phyloP scores from a whole-genome alignment of 2,329 filamentous ascomycete species.

The Pezicula carpinea region DNA sequence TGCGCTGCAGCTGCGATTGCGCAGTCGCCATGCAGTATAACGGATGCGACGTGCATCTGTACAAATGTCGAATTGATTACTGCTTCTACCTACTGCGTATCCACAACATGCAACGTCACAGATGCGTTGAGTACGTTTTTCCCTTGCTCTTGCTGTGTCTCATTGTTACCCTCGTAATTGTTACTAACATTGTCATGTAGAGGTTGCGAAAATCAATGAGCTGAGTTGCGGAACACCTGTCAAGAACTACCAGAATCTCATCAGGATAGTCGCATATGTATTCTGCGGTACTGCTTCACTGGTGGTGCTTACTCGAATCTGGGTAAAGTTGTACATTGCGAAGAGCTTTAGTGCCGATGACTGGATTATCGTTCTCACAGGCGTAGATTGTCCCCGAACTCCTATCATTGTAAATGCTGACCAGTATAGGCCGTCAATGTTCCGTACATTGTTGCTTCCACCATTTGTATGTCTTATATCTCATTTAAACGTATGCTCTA shows the following conservation, averaged over 20 bases:
- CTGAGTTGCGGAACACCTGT: background rate
- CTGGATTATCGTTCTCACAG: constrained; percentile 28
- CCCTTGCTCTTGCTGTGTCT: too few relatives aligned
- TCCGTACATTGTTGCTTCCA: background rate
- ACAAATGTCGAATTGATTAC: constrained; percentile 28
- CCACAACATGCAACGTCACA: constrained; percentile 30
- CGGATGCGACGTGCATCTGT: constrained; percentile 36
- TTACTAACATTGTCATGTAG: background rate
- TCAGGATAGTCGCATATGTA: constrained; percentile 17
- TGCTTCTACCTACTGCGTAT: constrained; percentile 30
- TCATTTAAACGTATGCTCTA: too few relatives aligned
- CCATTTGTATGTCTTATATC: background rate
- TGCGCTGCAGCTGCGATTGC: constrained; percentile 11
- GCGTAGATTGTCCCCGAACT: background rate
- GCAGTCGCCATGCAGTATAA: constrained; percentile 31
- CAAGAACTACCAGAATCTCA: background rate
- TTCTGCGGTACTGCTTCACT: constrained; percentile 21
- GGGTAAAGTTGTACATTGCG: background rate
- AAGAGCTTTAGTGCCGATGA: constrained; percentile 26
- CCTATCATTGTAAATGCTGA: too few relatives aligned
- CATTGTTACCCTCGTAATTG: too few relatives aligned
- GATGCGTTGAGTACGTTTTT: constrained; percentile 29
- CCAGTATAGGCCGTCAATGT: background rate
- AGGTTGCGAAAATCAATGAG: background rate
- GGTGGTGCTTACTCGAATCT: constrained; percentile 26